Conservation (phyloP, 352 stramenopile species). For the Albugo laibachii region DNA sequence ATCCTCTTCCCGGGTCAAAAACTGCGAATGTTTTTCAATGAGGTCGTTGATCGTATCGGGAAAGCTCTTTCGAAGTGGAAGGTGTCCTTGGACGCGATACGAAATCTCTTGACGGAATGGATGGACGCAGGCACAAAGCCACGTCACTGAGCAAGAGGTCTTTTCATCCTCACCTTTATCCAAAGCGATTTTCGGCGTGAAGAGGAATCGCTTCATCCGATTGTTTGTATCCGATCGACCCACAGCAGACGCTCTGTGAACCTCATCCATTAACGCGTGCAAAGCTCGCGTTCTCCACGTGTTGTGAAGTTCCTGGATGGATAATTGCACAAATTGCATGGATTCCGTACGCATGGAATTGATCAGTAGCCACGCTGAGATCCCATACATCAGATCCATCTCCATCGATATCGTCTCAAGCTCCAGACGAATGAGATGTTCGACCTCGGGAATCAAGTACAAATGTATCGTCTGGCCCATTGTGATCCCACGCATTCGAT, state of each 20-base stretch:
- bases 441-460: slow-evolving; percentile 85
- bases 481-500: slow-evolving; percentile 82
- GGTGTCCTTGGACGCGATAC: slow-evolving; percentile 35
- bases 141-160: slow-evolving; percentile 1
- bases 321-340: slow-evolving; percentile 98
- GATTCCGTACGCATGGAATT: slow-evolving; percentile 99
- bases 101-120: slow-evolving; percentile 68
- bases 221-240: slow-evolving; percentile 1
- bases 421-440: slow-evolving; percentile 72
- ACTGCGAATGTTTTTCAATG: slow-evolving; percentile 29
- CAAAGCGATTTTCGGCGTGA: slow-evolving; percentile 10
- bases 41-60: slow-evolving; percentile 40
- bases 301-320: slow-evolving; percentile 92
- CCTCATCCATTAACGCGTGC: slow-evolving; percentile 72
- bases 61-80: slow-evolving; percentile 51
- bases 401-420: slow-evolving; percentile 19
- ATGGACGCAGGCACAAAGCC: slow-evolving; percentile 46
- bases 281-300: slow-evolving; percentile 93
- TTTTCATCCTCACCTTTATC: too few species aligned
- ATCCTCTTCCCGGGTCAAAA: slow-evolving; percentile 34
- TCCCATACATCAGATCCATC: slow-evolving; percentile 47
- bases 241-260: slow-evolving; percentile 12
- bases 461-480: slow-evolving; percentile 84
- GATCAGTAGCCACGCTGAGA: slow-evolving; percentile 92
- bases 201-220: slow-evolving; percentile 47